Evolutionary conservation across 2,329 filamentous ascomycete genomes (phyloP), one percentile per base, ranked within the genome.

Genomic region (Aspergillus sp.): DNA sequence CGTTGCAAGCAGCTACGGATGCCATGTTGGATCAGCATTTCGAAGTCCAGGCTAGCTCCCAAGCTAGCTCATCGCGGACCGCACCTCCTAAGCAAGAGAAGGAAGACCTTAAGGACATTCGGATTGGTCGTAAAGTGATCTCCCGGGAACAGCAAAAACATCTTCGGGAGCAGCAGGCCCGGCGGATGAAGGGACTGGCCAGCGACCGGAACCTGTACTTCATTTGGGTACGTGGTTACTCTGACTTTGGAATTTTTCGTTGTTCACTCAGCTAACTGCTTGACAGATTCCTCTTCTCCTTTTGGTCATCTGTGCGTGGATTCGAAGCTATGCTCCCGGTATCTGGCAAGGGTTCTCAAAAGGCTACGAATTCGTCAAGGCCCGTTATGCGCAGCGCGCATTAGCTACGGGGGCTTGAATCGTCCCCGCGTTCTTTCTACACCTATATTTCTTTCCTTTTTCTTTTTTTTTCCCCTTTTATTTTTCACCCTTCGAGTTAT

Each of bases 201-300:
- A 78, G 72, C 52, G 78, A 81, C 58, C 69, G 75, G 52, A 80
- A 80, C 56, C 66, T 80, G n/a, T 80, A 78, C 62, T 78, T 79
- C 61, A 68, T 81, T 57, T 81, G 78, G 78, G 77, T 80, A 70
- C 69, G 76, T 68, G 13, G 7, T 19, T 42, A 17, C 30, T 24
- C 10, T 40, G 11, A 35, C 20, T 47, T 42, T 22, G 22, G 22
- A 22, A 9, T n/a, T 5, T 8, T 11, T 17, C 24, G 22, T 17
- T 30, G 54, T 24, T 17, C 26, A 43, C 6, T 24, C 51, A 58
- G 54, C 64, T 70, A 54, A 67, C 53, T 22, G 10, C n/a, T 40
- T 49, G 42, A 35, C 51, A 62, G 76, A 77, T 79, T 62, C 76
- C 77, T 52, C 67, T 79, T 55, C 65, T 79, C 45, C 62, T 76